Evolutionary conservation across 208 protist genomes (phyloP).

Genomic region (Leishmania arabica): DNA sequence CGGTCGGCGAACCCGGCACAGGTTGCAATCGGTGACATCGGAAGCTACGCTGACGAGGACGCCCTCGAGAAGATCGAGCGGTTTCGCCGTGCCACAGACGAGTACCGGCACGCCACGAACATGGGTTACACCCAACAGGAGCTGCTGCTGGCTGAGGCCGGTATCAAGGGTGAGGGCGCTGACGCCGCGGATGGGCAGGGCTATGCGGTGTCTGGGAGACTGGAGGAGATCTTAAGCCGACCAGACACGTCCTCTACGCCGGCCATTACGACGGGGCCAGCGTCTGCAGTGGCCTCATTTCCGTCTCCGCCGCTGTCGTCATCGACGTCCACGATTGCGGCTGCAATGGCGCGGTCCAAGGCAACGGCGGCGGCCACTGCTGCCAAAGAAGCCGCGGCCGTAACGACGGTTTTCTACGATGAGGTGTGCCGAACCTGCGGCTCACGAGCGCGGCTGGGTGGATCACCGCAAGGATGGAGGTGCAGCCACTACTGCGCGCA

Average conservation of each 20-base stretch:
- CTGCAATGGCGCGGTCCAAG: slow-evolving; percentile 26
- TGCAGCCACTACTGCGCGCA: slow-evolving; percentile 72
- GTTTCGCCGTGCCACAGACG: slow-evolving; percentile 71
- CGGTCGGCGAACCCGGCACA: slow-evolving; percentile 37
- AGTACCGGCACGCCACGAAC: slow-evolving; percentile 80
- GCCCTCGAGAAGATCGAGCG: slow-evolving; percentile 57
- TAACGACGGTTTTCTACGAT: slow-evolving; percentile 29
- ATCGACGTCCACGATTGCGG: slow-evolving; percentile 22
- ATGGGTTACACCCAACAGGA: slow-evolving; percentile 86
- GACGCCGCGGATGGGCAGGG: slow-evolving; percentile 7
- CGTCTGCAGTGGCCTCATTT: not conserved
- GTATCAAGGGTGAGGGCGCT: slow-evolving; percentile 5
- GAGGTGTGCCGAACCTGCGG: slow-evolving; percentile 75
- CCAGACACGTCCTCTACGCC: slow-evolving; percentile 14
- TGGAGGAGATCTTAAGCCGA: slow-evolving; percentile 61
- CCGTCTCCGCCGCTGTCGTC: not conserved
- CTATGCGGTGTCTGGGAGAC: slow-evolving; percentile 14
- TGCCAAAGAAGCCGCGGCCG: not conserved
- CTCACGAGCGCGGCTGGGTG: slow-evolving; percentile 41
- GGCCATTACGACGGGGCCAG: slow-evolving; percentile 9
- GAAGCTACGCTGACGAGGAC: slow-evolving; percentile 80
- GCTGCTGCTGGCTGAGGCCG: slow-evolving; percentile 46
- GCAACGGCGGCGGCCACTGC: slow-evolving; percentile 4
- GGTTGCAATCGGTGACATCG: slow-evolving; percentile 51
- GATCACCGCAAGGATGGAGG: slow-evolving; percentile 57